A percentile compares a stretch with the other conserved stretches of the same genome.
Conservation (phyloP, 345 rosid genomes). For the Populus ilicifolia region DNA sequence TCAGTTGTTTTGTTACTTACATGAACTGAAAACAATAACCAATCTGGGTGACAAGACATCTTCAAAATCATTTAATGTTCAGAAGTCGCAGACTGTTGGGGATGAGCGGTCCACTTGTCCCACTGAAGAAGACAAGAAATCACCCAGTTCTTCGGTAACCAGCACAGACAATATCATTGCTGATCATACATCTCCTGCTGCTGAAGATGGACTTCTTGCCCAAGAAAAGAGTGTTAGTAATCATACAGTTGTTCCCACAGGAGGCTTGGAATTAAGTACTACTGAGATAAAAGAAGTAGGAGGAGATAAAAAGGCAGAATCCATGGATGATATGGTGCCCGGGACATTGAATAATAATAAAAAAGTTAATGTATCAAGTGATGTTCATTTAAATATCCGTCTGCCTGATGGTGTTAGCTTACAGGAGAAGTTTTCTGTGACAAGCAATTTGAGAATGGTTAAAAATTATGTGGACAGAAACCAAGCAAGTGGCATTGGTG, state of each 20-base stretch:
- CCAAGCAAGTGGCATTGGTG: constrained; percentile 38
- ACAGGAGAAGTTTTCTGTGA: constrained; percentile 63
- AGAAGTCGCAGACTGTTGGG: constrained; percentile 13
- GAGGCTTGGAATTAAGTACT: constrained; percentile 8
- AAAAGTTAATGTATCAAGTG: constrained; percentile 33
- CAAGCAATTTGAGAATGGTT: constrained; percentile 52
- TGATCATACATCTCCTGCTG: constrained; percentile 15
- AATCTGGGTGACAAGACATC: constrained; percentile 20
- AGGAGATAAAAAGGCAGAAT: constrained; percentile 25
- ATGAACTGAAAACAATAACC: constrained; percentile 24
- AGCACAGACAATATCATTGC: constrained; percentile 25
- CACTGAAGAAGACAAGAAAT: constrained; percentile 24
- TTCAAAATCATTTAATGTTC: constrained; percentile 25
- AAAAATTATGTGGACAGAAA: constrained; percentile 70
- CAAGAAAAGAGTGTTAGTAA: constrained; percentile 17
- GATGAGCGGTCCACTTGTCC: constrained; percentile 24
- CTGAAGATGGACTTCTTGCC: constrained; percentile 23
- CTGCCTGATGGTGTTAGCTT: constrained; percentile 63
- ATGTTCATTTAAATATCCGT: constrained; percentile 68
- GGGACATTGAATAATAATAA: constrained; percentile 9
- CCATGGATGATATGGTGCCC: constrained; percentile 18
- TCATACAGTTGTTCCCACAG: constrained; percentile 18
- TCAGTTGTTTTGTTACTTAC: background rate
- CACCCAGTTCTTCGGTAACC: constrained; percentile 20
- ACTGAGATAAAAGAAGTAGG: constrained; percentile 18